These are phyloP conservation scores for Penicillium sp. DNA, from an alignment of 2,329 filamentous ascomycete species.

Conservation along the genomic window DNA sequence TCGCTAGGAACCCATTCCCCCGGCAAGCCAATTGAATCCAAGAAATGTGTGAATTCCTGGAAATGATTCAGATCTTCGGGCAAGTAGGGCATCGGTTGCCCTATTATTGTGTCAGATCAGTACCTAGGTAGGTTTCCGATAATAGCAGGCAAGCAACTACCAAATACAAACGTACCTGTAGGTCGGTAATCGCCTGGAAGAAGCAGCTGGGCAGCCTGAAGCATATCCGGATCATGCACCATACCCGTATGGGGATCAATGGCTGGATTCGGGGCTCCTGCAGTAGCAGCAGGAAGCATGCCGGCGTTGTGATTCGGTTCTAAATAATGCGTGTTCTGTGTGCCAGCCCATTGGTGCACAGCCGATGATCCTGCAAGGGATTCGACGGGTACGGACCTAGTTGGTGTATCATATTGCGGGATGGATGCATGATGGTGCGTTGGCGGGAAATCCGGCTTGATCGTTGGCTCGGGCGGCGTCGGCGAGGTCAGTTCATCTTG, in stretches of 20 bases:
- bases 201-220: constrained; percentile 33
- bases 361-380: constrained; percentile 20
- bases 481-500: constrained; percentile 30
- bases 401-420: constrained; percentile 21
- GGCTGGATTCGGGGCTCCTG: constrained; percentile 8
- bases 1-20: constrained; percentile 32
- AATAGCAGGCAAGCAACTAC: not conserved
- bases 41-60: constrained; percentile 35
- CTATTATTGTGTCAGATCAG: constrained; percentile 15
- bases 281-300: constrained; percentile 18
- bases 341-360: constrained; percentile 27
- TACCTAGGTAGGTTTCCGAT: not conserved
- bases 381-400: constrained; percentile 19
- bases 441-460: constrained; percentile 16
- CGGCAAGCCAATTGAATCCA: constrained; percentile 34
- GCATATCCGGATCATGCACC: constrained; percentile 38
- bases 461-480: constrained; percentile 24
- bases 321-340: constrained; percentile 26
- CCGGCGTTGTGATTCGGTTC: constrained; percentile 17
- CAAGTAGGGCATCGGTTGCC: constrained; percentile 27
- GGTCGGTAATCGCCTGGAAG: constrained; percentile 30
- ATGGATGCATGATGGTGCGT: constrained; percentile 14
- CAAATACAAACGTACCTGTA: constrained; percentile 13
- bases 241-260: constrained; percentile 21
- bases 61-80: constrained; percentile 35